Evolutionary conservation across 257 asterid species (phyloP), one percentile per base, ranked within the genome.

Genomic region (Solanum rostratum): DNA sequence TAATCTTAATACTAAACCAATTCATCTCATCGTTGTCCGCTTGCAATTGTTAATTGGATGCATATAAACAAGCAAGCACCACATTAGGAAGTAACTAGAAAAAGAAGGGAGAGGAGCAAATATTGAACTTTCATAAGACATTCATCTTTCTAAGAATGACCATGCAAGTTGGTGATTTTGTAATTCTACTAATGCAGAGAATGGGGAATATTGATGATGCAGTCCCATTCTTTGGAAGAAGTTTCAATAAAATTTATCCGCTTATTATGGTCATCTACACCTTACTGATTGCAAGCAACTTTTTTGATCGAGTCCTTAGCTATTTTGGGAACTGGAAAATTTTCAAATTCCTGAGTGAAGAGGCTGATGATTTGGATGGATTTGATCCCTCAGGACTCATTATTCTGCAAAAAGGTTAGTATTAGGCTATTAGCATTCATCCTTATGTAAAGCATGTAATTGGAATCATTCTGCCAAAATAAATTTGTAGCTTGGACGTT

Each of bases 181-280:
- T 27, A 33, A 50, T 16, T 57, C 76, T 49, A 11, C 49, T 49
- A 83, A 78, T 88, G 91, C 96, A 94, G 95, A 93, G 93, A 84
- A 94, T 94, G 98, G 97, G 98, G 85, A 94, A 94, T 91, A 93
- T 94, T 82, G 98, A 94, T 37, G 93, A 90, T 60, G 97, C 95
- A 70, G 97, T 93, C 78, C 98, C 98, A 55, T 94, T 94, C 91
- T 94, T 94, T 82, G 98, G 97, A 71, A 92, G 89, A 81, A 92
- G 93, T 50, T 94, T 94, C 90, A 94, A 94, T 84, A 94, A 88
- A 88, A 90, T 94, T 19, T 94, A 92, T 89, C 97, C 97, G 52
- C 93, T 94, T 82, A 92, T 89, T 83, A 93, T 94, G 98, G 98
- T 93, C 49, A 79, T 94, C 71, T 94, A 93, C 69, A 93, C 97